Conservation (phyloP, 306 rosid species). For the Albizia julibrissin region DNA sequence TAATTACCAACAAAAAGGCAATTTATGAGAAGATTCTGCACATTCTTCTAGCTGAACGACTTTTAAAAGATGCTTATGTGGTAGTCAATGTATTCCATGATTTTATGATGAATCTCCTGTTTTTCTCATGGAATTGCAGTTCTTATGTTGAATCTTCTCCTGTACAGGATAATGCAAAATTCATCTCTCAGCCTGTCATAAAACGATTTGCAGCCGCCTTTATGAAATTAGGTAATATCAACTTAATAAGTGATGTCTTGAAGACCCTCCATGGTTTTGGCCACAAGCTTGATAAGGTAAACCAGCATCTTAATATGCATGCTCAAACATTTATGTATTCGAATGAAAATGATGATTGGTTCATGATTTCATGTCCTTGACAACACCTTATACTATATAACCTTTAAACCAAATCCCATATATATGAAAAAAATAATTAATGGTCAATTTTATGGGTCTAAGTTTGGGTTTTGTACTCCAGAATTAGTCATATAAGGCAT, state of each 20-base stretch:
- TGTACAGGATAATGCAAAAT: slow-evolving; percentile 62
- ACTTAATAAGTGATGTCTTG: slow-evolving; percentile 72
- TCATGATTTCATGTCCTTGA: neutral
- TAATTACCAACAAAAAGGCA: slow-evolving; percentile 46
- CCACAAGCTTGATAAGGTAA: slow-evolving; percentile 75
- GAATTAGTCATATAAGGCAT: slow-evolving; percentile 10
- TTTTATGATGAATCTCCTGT: slow-evolving; percentile 32
- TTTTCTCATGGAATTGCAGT: slow-evolving; percentile 19
- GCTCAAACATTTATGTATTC: neutral
- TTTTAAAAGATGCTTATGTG: slow-evolving; percentile 89
- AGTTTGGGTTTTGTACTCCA: slow-evolving; percentile 6
- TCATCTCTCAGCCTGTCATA: slow-evolving; percentile 54
- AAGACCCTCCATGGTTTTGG: slow-evolving; percentile 68
- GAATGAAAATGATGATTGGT: slow-evolving; percentile 10
- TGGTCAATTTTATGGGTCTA: slow-evolving; percentile 8
- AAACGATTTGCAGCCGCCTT: slow-evolving; percentile 60
- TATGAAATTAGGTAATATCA: slow-evolving; percentile 71
- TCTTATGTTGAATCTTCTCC: slow-evolving; percentile 29
- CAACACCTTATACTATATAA: neutral
- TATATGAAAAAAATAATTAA: neutral
- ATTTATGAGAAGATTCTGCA: slow-evolving; percentile 90
- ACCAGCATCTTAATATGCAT: neutral
- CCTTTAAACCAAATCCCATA: neutral
- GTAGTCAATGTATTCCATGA: slow-evolving; percentile 80
- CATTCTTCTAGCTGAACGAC: slow-evolving; percentile 72